Evolutionary conservation across 139 green algal species (phyloP), one percentile per base, ranked within the genome.

Genomic region (Ostreobium quekettii): DNA sequence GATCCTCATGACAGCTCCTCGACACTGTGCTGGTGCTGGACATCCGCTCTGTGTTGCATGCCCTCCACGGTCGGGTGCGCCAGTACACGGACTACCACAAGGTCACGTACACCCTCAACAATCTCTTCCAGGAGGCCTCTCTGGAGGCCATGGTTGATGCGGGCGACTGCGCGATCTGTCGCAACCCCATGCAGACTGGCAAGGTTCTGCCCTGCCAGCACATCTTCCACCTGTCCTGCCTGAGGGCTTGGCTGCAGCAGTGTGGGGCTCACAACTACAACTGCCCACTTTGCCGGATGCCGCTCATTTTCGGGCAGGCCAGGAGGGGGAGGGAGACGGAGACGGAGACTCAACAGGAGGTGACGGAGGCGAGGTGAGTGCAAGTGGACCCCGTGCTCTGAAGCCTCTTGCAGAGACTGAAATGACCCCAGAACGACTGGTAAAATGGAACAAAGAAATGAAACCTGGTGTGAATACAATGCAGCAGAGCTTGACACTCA

Each of bases 241-340:
- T 89, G 59, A 66, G 78, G 0, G 76, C 78, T 26, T 87, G 80
- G 83, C 69, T 89, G 60, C 80, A 89, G 71, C 81, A 87, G 72
- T 74, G 67, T 15, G 78, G 80, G 31, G 38, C 36, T 6, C 72
- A 78, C 66, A 73, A 47, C 53, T 86, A 84, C 68, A 82, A 64
- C 3, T 89, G 83, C 74, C 83, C 83, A 0, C 68, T 85, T 28
- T 85, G 78, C 49, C 72, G 81, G 1, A 61, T 66, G 38, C 71
- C 76, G 36, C 66, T 82, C 24, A 73, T 26, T 7, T 24, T 28
- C 53, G 53, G 53, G 46, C 46, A 19, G 46, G 46, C 46, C 15
- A 19, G 46, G 46, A n/a, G n/a, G n/a, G n/a, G n/a, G n/a, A n/a
- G n/a, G n/a, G n/a, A n/a, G n/a, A n/a, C n/a, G n/a, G n/a, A n/a